Conservation (phyloP, 2,329 filamentous ascomycete species). For the Cytospora piceae region DNA sequence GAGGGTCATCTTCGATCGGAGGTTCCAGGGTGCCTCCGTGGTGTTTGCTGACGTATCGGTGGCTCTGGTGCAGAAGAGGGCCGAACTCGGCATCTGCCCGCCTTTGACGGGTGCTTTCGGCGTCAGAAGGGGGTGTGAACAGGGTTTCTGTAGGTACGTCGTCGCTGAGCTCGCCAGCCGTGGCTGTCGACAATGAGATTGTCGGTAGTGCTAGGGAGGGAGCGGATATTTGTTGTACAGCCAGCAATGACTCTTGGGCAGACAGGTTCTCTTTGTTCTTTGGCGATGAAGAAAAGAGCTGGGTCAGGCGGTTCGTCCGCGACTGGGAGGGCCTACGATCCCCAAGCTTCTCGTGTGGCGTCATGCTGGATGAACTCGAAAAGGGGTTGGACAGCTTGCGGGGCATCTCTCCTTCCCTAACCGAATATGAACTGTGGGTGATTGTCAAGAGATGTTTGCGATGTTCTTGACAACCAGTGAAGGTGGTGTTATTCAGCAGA, state of each 20-base stretch:
- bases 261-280: conserved; percentile 71
- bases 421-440: background rate
- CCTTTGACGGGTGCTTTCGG: conserved; percentile 75
- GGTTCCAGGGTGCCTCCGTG: conserved; percentile 78
- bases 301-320: conserved; percentile 76
- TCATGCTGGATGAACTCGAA: conserved; percentile 52
- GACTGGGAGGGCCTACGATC: conserved; percentile 64
- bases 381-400: conserved; percentile 63
- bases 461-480: background rate
- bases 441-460: background rate
- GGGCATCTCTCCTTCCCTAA: conserved; percentile 52
- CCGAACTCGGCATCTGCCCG: conserved; percentile 90
- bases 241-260: conserved; percentile 69
- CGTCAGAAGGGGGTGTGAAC: conserved; percentile 85
- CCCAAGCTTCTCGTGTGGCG: conserved; percentile 52
- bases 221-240: conserved; percentile 71
- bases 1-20: conserved; percentile 90
- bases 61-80: conserved; percentile 76
- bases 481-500: conserved; percentile 1
- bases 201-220: conserved; percentile 81
- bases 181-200: conserved; percentile 88
- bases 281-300: conserved; percentile 81
- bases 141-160: conserved; percentile 78
- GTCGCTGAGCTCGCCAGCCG: conserved; percentile 71
- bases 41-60: conserved; percentile 89